A percentile compares a stretch with the other conserved stretches of the same genome.
Conservation (phyloP, 495 filamentous ascomycete species). For the Bacidia rubella region DNA sequence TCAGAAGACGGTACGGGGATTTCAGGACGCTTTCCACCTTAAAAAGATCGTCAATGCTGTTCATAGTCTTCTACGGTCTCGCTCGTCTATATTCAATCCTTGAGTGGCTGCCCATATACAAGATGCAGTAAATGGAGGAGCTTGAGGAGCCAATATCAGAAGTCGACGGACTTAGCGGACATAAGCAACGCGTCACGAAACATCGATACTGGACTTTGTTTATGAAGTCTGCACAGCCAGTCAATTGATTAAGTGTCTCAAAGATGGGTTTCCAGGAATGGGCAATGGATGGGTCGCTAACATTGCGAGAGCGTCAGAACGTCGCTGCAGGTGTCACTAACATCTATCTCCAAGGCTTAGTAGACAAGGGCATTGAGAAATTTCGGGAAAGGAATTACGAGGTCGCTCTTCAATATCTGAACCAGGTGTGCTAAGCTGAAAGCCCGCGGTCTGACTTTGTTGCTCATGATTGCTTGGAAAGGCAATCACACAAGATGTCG, state of each 20-base stretch:
- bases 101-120: too few relatives aligned
- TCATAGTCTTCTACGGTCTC: slow-evolving; percentile 43
- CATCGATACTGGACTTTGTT: too few relatives aligned
- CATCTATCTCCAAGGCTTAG: slow-evolving; percentile 14
- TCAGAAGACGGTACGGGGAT: neutral
- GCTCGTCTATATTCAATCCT: too few relatives aligned
- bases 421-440: slow-evolving; percentile 23
- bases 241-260: too few relatives aligned
- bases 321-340: slow-evolving; percentile 7
- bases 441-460: neutral
- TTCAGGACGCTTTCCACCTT: slow-evolving; percentile 38
- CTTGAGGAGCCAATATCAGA: too few relatives aligned
- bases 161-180: too few relatives aligned
- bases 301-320: neutral
- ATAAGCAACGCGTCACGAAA: too few relatives aligned
- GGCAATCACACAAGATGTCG: slow-evolving; percentile 25
- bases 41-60: slow-evolving; percentile 72
- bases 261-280: too few relatives aligned
- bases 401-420: slow-evolving; percentile 30
- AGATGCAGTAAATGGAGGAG: too few relatives aligned
- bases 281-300: slow-evolving; percentile 7
- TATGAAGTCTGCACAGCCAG: too few relatives aligned
- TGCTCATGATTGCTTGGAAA: slow-evolving; percentile 13
- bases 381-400: slow-evolving; percentile 30
- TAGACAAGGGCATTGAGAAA: slow-evolving; percentile 28